These are phyloP conservation scores for Breynia disticha DNA, from an alignment of 441 rosid species.

Conservation along the genomic window DNA sequence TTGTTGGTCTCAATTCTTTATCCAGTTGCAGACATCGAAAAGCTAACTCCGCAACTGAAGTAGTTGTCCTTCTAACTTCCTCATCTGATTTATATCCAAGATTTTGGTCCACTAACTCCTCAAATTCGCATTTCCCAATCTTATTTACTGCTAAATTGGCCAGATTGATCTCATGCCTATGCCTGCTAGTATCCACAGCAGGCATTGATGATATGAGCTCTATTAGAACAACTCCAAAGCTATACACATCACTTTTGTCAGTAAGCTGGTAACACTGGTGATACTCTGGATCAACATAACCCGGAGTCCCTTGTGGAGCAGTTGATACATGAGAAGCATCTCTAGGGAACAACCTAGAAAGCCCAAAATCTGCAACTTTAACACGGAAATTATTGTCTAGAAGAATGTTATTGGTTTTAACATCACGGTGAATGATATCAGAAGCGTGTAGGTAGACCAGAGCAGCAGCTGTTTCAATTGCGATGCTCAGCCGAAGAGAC, in stretches of 20 bases:
- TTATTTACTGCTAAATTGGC: constrained; percentile 17
- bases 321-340: constrained; percentile 20
- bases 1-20: constrained; percentile 54
- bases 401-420: constrained; percentile 68
- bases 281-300: constrained; percentile 27
- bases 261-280: constrained; percentile 52
- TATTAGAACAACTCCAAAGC: constrained; percentile 23
- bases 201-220: constrained; percentile 26
- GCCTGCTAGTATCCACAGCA: constrained; percentile 23
- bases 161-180: constrained; percentile 19
- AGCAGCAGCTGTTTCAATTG: constrained; percentile 70
- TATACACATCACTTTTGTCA: constrained; percentile 17
- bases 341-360: constrained; percentile 21
- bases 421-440: constrained; percentile 63
- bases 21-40: constrained; percentile 22
- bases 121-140: constrained; percentile 13
- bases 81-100: constrained; percentile 16
- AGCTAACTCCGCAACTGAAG: constrained; percentile 21
- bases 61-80: constrained; percentile 13
- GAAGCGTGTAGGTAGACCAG: constrained; percentile 73
- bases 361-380: constrained; percentile 55
- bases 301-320: constrained; percentile 23
- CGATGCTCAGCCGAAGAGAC: constrained; percentile 63
- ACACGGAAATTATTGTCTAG: constrained; percentile 47
- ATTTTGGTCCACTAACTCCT: constrained; percentile 18